Base-by-base conservation (phyloP, 345 rosid genomes). In the Salix caprea region DNA sequence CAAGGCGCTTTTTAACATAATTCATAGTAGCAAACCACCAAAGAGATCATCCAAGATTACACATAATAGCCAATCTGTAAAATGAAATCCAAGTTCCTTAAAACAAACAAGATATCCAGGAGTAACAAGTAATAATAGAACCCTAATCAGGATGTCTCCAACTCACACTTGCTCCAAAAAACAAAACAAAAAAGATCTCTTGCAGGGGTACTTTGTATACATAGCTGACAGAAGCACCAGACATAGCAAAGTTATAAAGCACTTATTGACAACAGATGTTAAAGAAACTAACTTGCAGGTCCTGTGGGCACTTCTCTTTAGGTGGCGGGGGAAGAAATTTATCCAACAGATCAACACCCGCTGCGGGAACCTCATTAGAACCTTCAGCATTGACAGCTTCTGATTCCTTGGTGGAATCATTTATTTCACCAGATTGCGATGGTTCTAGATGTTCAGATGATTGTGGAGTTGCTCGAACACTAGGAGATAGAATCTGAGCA, bases 301-400 rank as follows among this genome's bases (percentile, higher is more conserved):
- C 97, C 81, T 86, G 90, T 1, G 98, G 89, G 86, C 95, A 93
- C 81, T 82, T 90, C 21, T 79, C 87, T 71, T 68, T 84, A 15
- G 95, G 94, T 26, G 87, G 87, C 0, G 87, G 86, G 0, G 90
- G 95, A 30, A 96, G 91, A 84, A 96, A 96, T 76, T 84, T 86
- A 82, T 92, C 91, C 79, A 94, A 85, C 36, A 87, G 87, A 86
- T 91, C 89, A 26, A 36, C 82, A 71, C 80, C 82, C 24, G 84
- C 91, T 12, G 70, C 85, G 21, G 85, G 76, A 74, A 61, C 84
- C 60, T 84, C 83, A 64, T 23, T 70, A 18, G 30, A 28, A 28
- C 2, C 30, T 28, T 28, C 30, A 28, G 72, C 78, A 80, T 84
- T 87, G 54, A 60, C 74, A 83, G 76, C 75, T 77, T 86, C 92